Percentiles rank a stretch among this genome's conserved stretches.
Conservation (phyloP, 2,329 filamentous ascomycete species). For the Cordyceps cateniannulata region DNA sequence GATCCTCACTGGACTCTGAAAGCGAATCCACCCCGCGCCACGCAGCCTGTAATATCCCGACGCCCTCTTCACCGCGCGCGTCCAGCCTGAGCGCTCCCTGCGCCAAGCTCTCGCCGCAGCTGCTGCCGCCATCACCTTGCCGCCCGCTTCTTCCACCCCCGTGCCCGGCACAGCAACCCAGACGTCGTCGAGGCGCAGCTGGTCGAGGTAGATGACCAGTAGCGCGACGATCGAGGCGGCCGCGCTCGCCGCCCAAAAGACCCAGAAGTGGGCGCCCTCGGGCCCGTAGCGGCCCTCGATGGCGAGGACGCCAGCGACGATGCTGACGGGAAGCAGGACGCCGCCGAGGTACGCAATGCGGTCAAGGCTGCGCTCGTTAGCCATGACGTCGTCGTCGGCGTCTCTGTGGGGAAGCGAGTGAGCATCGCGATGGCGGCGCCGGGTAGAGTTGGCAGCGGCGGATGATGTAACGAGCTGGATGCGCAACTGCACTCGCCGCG, state of each 20-base stretch:
- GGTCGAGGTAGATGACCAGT: conserved; percentile 42
- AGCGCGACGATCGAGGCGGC: conserved; percentile 33
- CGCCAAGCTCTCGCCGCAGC: conserved; percentile 33
- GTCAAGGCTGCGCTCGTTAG: conserved; percentile 36
- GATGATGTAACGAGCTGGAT: conserved; percentile 12
- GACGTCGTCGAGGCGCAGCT: conserved; percentile 38
- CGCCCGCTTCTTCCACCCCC: conserved; percentile 10
- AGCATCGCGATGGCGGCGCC: background rate
- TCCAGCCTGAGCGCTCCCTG: conserved; percentile 39
- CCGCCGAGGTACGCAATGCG: conserved; percentile 45
- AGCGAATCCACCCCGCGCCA: conserved; percentile 5
- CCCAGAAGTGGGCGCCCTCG: conserved; percentile 35
- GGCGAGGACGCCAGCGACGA: conserved; percentile 41
- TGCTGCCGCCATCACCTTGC: conserved; percentile 15
- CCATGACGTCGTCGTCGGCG: conserved; percentile 14
- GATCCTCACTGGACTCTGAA: background rate
- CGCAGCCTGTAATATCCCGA: conserved; percentile 26
- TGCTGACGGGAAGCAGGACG: conserved; percentile 39
- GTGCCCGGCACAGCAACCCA: conserved; percentile 36
- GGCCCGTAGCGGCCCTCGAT: conserved; percentile 41
- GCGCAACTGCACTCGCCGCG: conserved; percentile 12
- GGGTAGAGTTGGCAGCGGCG: background rate
- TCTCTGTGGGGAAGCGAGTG: background rate
- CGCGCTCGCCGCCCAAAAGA: conserved; percentile 40
- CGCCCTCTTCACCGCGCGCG: conserved; percentile 37